phyloP scores from a whole-genome alignment of 2,329 filamentous ascomycete species.

The Bimuria novae-zelandiae region DNA sequence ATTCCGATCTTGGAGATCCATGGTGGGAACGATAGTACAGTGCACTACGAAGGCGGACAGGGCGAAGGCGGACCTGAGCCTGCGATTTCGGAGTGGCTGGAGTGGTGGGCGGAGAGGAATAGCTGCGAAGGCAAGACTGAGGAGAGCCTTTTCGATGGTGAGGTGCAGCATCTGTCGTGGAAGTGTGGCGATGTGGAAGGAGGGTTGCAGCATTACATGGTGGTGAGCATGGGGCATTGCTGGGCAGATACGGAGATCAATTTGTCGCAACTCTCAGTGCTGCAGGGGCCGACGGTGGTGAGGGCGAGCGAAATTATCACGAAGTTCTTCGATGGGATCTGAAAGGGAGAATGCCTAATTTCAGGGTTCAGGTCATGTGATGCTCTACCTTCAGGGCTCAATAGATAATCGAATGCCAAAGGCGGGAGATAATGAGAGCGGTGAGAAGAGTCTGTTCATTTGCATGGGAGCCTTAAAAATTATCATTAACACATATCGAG shows the following conservation, averaged over 20 bases:
- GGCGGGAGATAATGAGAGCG: too few relatives aligned
- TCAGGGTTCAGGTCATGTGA: too few relatives aligned
- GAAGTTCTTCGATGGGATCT: constrained; percentile 49
- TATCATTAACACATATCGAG: too few relatives aligned
- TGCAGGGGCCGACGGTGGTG: constrained; percentile 49
- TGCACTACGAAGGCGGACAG: constrained; percentile 52
- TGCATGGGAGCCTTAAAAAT: too few relatives aligned
- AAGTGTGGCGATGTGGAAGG: constrained; percentile 45
- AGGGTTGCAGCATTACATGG: constrained; percentile 52
- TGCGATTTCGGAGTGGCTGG: constrained; percentile 49
- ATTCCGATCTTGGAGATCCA: constrained; percentile 58
- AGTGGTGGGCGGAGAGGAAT: constrained; percentile 51
- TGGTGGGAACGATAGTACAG: constrained; percentile 54
- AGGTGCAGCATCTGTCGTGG: constrained; percentile 53
- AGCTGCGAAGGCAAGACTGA: constrained; percentile 39
- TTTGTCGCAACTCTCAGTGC: constrained; percentile 50
- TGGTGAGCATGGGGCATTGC: constrained; percentile 52
- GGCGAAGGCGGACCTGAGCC: constrained; percentile 52
- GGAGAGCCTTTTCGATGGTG: constrained; percentile 43
- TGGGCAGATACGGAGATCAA: constrained; percentile 55
- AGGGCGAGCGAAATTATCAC: constrained; percentile 52
- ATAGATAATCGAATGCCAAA: too few relatives aligned
- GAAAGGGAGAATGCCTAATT: not conserved
- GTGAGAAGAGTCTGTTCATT: too few relatives aligned
- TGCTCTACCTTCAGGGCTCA: too few relatives aligned